Percentiles rank a stretch among this genome's conserved stretches.
These are phyloP conservation scores for Aegilops sharonensis DNA, from an alignment of 176 grass and related monocot species.

Conservation along the genomic window DNA sequence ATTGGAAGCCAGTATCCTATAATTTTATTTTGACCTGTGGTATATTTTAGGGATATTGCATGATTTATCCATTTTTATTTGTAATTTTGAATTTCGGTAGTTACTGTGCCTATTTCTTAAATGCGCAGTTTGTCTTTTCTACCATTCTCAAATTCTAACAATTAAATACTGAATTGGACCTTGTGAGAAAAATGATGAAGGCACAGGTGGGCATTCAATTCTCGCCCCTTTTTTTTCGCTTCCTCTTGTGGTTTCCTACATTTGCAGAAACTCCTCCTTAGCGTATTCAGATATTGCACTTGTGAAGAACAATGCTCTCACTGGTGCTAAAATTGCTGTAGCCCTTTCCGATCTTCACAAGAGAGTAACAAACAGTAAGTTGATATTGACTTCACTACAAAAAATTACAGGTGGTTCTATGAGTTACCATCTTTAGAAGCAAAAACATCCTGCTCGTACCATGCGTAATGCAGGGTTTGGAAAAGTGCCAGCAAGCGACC, in stretches of 20 bases:
- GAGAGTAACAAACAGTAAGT: constrained; percentile 43
- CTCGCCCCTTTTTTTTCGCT: background rate
- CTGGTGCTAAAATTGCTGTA: constrained; percentile 73
- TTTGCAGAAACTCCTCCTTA: constrained; percentile 44
- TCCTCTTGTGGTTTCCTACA: background rate
- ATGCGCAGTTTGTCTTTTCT: background rate
- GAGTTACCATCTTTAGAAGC: background rate
- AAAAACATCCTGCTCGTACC: background rate
- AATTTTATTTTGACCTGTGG: background rate
- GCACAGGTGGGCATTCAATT: background rate
- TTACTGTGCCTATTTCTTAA: background rate
- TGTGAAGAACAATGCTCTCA: constrained; percentile 91
- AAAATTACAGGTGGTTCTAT: background rate
- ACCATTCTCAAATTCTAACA: background rate
- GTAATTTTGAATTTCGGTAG: background rate
- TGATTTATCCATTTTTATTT: background rate
- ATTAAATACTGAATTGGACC: background rate
- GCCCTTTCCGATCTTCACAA: constrained; percentile 55
- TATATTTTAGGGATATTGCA: background rate
- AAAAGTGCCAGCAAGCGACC: background rate
- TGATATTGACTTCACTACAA: background rate
- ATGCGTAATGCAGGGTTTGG: background rate
- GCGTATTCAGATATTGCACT: constrained; percentile 70
- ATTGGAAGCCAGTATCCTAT: constrained; percentile 84
- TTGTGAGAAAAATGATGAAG: background rate